A percentile compares a stretch with the other conserved stretches of the same genome.
Evolutionary conservation across 108 stramenopile species (phyloP).

Genomic region (Hondaea fermentalgiana): DNA sequence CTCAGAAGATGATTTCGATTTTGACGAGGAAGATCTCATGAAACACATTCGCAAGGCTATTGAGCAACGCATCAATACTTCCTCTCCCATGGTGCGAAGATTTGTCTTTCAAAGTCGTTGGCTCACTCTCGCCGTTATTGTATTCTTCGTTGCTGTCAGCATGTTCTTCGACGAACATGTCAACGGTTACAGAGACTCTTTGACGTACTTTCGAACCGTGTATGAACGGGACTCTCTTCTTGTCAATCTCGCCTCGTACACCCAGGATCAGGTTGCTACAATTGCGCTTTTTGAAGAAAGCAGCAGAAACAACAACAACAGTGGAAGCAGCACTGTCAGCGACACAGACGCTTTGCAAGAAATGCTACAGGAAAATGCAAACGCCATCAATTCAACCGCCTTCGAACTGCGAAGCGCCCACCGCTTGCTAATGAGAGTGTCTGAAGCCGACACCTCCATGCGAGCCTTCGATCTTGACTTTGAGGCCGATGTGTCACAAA

Average conservation of each 20-base stretch:
- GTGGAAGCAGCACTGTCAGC: no score
- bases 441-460: neutral
- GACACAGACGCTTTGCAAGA: neutral
- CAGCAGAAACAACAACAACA: no score
- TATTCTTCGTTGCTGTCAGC: neutral
- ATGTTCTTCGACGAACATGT: neutral
- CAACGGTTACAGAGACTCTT: neutral
- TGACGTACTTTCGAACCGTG: neutral
- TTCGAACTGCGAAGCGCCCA: neutral
- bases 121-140: neutral
- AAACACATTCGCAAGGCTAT: neutral
- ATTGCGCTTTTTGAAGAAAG: no score
- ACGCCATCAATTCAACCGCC: neutral
- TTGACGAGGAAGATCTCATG: neutral
- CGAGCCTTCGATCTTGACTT: neutral
- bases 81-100: neutral
- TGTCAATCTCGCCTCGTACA: no score
- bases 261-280: no score
- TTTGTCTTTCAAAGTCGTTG: neutral
- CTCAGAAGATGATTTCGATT: neutral
- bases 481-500: neutral
- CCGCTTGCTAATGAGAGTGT: neutral
- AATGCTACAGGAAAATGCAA: neutral
- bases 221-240: no score
- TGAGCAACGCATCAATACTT: neutral